Base-by-base conservation (phyloP, 2,329 filamentous ascomycete genomes). In the Colletotrichum navitas region DNA sequence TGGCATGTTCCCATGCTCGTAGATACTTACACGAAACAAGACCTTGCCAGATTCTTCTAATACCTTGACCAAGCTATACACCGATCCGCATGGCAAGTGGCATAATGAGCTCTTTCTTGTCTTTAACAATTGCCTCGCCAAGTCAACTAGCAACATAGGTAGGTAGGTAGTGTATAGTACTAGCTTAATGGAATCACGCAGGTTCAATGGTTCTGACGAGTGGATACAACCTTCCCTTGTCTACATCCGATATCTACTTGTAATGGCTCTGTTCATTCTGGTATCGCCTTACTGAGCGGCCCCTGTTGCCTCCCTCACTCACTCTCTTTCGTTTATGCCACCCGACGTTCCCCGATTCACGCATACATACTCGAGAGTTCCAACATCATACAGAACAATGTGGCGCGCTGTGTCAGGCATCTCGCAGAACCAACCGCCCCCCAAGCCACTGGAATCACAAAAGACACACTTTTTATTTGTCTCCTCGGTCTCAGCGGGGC, bases 401-500 rank as follows among this genome's bases (percentile, higher is more conserved):
- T 26, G 59, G 59, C 59, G 49, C 59, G 43, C 36, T 49, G 59
- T 49, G n/a, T 36, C 16, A 32, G 26, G 32, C n/a, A 62, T 62
- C 59, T 62, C n/a, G 36, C 29, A 51, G 59, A 47, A 62, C 21
- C n/a, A 29, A 29, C 59, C 14, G 2, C 14, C n/a, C 56, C 36
- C 56, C 24, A 29, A n/a, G 56, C 26, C 49, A 16, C 26, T 32
- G 34, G 18, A 39, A 51, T 26, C 21, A 34, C n/a, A 34, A 11
- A 51, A 36, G 10, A 63, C 24, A 52, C 39, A 16, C 14, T 21
- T 29, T 54, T 41, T 63, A 63, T 54, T 63, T 54, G 61, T 24
- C 61, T 43, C 61, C 49, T 63, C 49, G 49, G 49, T 63, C 49
- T 54, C 49, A 21, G 61, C 61, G 61, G 61, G 49, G 49, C 47